Conservation (phyloP, 805 yeast species). For the Lipomyces kockii region DNA sequence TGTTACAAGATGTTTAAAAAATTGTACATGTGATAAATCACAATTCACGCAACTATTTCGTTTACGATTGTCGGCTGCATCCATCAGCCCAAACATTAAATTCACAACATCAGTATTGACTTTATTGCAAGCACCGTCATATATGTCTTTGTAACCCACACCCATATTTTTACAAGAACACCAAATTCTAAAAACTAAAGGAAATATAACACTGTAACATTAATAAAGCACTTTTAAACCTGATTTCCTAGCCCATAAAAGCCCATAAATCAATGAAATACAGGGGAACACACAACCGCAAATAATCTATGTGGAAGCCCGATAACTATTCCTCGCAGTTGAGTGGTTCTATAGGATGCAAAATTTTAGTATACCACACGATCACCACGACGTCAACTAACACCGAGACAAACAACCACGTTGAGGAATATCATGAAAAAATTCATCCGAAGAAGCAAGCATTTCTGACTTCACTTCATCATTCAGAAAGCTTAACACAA, state of each 20-base stretch:
- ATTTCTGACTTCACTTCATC: background rate
- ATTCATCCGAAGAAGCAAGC: background rate
- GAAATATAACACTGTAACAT: background rate
- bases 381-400: background rate
- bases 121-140: background rate
- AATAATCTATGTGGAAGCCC: background rate
- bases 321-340: background rate
- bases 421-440: background rate
- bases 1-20: background rate
- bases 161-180: background rate
- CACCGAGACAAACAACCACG: background rate
- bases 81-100: background rate
- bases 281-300: background rate
- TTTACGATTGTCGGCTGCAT: too few relatives aligned
- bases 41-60: too few relatives aligned
- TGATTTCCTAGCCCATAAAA: background rate
- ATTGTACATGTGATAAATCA: background rate
- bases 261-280: background rate
- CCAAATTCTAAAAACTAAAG: background rate
- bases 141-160: background rate
- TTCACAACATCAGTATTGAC: background rate
- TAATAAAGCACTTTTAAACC: background rate
- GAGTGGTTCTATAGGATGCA: conserved; percentile 2
- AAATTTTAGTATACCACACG: background rate
- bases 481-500: background rate